Evolutionary conservation across 1,284 basidiomycete species (phyloP).

Genomic region (Trametes polyzona): DNA sequence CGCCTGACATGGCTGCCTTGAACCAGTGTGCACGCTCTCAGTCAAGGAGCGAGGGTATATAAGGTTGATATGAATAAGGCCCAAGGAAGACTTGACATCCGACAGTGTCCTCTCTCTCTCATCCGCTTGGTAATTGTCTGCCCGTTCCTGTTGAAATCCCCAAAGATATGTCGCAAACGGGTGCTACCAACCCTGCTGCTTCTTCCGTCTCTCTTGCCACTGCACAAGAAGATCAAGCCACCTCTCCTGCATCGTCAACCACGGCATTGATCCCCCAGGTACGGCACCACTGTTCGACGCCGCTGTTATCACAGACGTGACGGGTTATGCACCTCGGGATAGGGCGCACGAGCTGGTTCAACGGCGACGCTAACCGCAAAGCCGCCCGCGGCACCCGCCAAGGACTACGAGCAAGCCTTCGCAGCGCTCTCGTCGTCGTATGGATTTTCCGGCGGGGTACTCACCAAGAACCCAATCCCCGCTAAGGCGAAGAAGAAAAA

Average conservation of each 20-base stretch:
- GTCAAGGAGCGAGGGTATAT: too few species aligned
- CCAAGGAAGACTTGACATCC: too few species aligned
- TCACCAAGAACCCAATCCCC: slow-evolving; percentile 5
- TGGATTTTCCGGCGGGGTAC: slow-evolving; percentile 17
- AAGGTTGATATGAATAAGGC: background rate
- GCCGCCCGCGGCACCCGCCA: background rate
- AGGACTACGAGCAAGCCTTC: slow-evolving; percentile 27
- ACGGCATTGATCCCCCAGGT: slow-evolving; percentile 5
- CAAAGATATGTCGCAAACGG: slow-evolving; percentile 4
- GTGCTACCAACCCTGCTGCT: slow-evolving; percentile 1
- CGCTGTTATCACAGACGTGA: too few species aligned
- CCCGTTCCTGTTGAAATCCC: too few species aligned
- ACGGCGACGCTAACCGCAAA: too few species aligned
- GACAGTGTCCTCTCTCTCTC: too few species aligned
- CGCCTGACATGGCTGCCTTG: too few species aligned
- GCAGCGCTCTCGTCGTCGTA: slow-evolving; percentile 24
- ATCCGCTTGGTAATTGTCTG: too few species aligned
- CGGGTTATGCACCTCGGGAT: too few species aligned
- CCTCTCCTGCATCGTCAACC: slow-evolving; percentile 5
- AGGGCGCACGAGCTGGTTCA: too few species aligned
- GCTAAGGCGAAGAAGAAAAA: slow-evolving; percentile 15
- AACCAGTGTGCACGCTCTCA: too few species aligned
- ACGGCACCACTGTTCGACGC: background rate
- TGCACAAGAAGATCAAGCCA: background rate
- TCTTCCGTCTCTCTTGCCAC: slow-evolving; percentile 12